phyloP scores from a whole-genome alignment of 345 rosid genomes.

The Salix suchowensis region DNA sequence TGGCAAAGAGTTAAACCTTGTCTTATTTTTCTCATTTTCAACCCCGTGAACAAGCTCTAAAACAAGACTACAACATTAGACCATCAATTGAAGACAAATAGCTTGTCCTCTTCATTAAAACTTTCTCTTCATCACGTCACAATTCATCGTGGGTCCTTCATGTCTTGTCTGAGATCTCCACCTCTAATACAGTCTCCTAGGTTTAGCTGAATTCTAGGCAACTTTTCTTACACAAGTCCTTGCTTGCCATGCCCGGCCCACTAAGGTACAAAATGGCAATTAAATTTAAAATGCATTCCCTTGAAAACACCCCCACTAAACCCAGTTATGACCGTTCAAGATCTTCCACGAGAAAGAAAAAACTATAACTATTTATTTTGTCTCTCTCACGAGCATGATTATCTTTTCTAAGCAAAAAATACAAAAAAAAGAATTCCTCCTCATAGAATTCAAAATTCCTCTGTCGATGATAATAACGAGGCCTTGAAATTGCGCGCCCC shows the following conservation, averaged over 20 bases:
- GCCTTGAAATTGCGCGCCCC: too few relatives aligned
- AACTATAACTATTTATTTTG: neutral
- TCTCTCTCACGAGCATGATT: neutral
- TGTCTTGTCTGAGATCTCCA: neutral
- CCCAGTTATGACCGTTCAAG: constrained; percentile 19
- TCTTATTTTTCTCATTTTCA: neutral
- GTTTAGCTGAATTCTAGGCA: constrained; percentile 17
- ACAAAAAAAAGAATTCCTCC: neutral
- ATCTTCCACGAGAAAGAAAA: neutral
- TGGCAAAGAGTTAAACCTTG: neutral
- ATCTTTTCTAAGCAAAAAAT: neutral
- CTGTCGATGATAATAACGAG: too few relatives aligned
- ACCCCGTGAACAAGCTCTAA: neutral
- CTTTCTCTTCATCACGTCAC: neutral
- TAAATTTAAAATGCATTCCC: constrained; percentile 1
- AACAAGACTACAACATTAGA: neutral
- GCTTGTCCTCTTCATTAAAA: neutral
- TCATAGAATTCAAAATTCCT: too few relatives aligned
- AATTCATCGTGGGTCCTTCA: neutral
- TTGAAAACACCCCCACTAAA: constrained; percentile 15
- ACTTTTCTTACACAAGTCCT: neutral
- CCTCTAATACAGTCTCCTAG: constrained; percentile 1
- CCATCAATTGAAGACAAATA: neutral
- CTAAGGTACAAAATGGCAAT: constrained; percentile 4
- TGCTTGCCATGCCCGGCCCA: neutral